A percentile compares a stretch with the other conserved stretches of the same genome.
These are phyloP conservation scores for Aspergillus avenaceus DNA, from an alignment of 495 filamentous ascomycete genomes.

Conservation along the genomic window DNA sequence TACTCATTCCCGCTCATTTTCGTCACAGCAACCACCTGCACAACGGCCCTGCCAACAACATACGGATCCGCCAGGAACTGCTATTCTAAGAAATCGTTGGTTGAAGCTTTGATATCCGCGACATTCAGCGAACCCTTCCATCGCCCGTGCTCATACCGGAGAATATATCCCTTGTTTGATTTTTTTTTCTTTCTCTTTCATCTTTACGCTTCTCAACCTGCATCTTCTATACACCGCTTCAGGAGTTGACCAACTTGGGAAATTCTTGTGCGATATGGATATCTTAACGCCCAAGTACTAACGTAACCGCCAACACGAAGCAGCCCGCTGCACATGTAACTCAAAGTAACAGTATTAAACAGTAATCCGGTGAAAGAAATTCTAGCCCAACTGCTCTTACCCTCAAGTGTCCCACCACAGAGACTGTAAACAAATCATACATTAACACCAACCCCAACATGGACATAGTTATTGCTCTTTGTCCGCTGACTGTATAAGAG, in stretches of 20 bases:
- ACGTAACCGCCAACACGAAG: background rate
- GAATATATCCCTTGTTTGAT: background rate
- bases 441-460: background rate
- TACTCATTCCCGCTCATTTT: constrained; percentile 33
- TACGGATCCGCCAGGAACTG: background rate
- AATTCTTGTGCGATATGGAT: background rate
- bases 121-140: background rate
- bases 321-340: background rate
- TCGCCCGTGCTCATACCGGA: too few relatives aligned
- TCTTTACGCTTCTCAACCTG: too few relatives aligned
- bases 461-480: background rate
- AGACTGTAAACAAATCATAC: background rate
- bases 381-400: background rate
- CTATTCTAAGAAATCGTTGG: background rate
- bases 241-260: background rate
- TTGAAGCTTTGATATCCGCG: background rate
- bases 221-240: background rate
- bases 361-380: background rate
- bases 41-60: constrained; percentile 3
- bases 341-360: constrained; percentile 2
- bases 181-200: background rate
- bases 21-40: constrained; percentile 27
- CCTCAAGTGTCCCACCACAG: background rate
- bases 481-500: background rate
- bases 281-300: background rate